A percentile compares a stretch with the other conserved stretches of the same genome.
phyloP scores from a whole-genome alignment of 768 basidiomycete genomes.

The Lactarius deliciosus region DNA sequence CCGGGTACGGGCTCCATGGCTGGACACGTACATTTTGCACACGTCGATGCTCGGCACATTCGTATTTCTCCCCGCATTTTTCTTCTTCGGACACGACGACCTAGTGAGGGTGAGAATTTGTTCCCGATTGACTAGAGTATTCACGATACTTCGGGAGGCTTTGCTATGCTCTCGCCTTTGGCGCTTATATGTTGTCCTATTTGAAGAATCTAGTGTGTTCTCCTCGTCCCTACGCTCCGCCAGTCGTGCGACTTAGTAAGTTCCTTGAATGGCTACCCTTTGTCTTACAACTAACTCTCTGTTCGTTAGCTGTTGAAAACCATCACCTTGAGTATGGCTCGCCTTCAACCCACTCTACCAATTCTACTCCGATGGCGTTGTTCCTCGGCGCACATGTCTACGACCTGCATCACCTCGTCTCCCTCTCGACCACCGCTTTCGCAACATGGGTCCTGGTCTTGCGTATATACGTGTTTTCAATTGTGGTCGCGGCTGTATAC shows the following conservation, averaged over 20 bases:
- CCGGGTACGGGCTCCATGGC: too few relatives aligned
- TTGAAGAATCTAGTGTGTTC: constrained; percentile 89
- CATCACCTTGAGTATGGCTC: constrained; percentile 94
- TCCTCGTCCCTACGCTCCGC: constrained; percentile 87
- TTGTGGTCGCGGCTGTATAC: constrained; percentile 73
- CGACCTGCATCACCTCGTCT: constrained; percentile 42
- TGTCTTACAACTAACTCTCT: background rate
- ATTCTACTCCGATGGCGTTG: constrained; percentile 85
- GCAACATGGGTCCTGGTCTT: constrained; percentile 40
- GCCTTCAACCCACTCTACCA: constrained; percentile 93
- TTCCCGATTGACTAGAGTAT: background rate
- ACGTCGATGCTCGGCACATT: too few relatives aligned
- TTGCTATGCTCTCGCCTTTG: constrained; percentile 66
- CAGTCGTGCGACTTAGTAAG: constrained; percentile 83
- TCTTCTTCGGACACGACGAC: constrained; percentile 81
- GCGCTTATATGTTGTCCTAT: constrained; percentile 86
- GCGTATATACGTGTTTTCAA: constrained; percentile 60
- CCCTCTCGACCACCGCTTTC: constrained; percentile 50
- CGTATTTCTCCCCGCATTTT: constrained; percentile 45
- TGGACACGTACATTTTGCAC: too few relatives aligned
- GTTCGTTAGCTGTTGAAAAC: constrained; percentile 59
- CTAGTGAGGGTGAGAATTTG: constrained; percentile 68
- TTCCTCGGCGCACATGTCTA: constrained; percentile 66
- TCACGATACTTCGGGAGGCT: constrained; percentile 45
- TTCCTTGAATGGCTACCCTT: constrained; percentile 14